These are phyloP conservation scores for Saccharum hybrid DNA, from an alignment of 202 grass and related monocot species.

Conservation along the genomic window DNA sequence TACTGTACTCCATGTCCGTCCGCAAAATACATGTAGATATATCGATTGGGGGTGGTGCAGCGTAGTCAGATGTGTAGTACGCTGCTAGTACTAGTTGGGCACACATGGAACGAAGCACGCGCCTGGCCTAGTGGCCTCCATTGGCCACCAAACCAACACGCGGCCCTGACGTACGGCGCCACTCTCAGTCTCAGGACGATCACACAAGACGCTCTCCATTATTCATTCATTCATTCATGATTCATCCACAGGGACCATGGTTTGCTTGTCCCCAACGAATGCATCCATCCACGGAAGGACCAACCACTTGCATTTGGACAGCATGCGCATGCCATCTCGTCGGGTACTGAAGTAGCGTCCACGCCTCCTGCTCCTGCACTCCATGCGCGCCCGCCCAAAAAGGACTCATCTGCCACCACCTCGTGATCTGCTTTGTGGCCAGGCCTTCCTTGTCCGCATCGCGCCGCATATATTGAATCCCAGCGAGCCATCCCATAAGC, in stretches of 20 bases:
- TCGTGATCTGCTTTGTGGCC: not conserved
- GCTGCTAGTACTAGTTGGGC: not conserved
- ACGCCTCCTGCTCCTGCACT: too few species aligned
- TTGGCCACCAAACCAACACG: not conserved
- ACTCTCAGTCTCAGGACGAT: not conserved
- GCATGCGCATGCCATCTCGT: too few species aligned
- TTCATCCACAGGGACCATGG: not conserved
- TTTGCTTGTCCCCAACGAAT: slow-evolving; percentile 21
- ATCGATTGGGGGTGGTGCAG: too few species aligned
- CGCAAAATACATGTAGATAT: too few species aligned
- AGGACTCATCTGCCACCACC: not conserved
- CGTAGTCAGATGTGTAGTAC: too few species aligned
- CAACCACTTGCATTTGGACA: slow-evolving; percentile 29
- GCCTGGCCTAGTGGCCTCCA: not conserved
- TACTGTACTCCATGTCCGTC: too few species aligned
- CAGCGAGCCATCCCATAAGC: not conserved
- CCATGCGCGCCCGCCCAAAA: not conserved
- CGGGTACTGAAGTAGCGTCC: too few species aligned
- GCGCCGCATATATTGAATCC: not conserved
- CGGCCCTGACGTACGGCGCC: not conserved
- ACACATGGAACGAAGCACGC: too few species aligned
- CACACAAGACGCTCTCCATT: too few species aligned
- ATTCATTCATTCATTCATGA: too few species aligned
- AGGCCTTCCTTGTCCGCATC: not conserved
- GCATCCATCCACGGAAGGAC: not conserved